These are phyloP conservation scores for Raphanus sativus DNA, from an alignment of 345 rosid genomes.

Conservation along the genomic window DNA sequence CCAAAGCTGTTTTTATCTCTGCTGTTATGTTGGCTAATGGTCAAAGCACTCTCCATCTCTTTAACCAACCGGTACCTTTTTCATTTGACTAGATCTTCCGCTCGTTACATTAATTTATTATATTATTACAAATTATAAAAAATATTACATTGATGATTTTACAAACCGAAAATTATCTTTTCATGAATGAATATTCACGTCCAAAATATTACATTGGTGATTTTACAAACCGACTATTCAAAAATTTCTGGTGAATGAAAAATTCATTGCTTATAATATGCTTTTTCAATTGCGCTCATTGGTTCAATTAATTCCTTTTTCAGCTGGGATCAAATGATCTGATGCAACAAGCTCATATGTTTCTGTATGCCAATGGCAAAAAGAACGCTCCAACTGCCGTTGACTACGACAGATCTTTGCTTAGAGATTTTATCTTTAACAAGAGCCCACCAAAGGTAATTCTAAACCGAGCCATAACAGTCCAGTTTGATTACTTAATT, in stretches of 20 bases:
- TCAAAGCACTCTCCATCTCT: slow-evolving; percentile 77
- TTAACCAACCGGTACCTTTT: slow-evolving; percentile 60
- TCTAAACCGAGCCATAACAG: slow-evolving; percentile 6
- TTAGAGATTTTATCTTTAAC: slow-evolving; percentile 71
- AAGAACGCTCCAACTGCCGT: slow-evolving; percentile 83
- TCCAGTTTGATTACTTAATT: slow-evolving; percentile 14
- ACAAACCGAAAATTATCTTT: too few species aligned
- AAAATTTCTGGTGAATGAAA: too few species aligned
- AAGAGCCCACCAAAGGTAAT: slow-evolving; percentile 82
- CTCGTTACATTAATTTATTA: not conserved
- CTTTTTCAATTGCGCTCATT: not conserved
- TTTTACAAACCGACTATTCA: too few species aligned
- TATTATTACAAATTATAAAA: too few species aligned
- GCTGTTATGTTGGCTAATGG: slow-evolving; percentile 87
- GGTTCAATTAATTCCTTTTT: not conserved
- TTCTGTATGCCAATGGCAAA: slow-evolving; percentile 85
- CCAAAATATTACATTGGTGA: too few species aligned
- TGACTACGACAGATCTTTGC: slow-evolving; percentile 74
- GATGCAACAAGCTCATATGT: slow-evolving; percentile 70
- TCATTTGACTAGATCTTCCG: not conserved
- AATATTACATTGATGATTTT: too few species aligned
- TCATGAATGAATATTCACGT: too few species aligned
- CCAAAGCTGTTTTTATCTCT: slow-evolving; percentile 79
- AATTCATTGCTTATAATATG: not conserved
- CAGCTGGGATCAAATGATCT: slow-evolving; percentile 72